Evolutionary conservation across 1,284 basidiomycete species (phyloP).

Genomic region (Heterobasidion parviporum): DNA sequence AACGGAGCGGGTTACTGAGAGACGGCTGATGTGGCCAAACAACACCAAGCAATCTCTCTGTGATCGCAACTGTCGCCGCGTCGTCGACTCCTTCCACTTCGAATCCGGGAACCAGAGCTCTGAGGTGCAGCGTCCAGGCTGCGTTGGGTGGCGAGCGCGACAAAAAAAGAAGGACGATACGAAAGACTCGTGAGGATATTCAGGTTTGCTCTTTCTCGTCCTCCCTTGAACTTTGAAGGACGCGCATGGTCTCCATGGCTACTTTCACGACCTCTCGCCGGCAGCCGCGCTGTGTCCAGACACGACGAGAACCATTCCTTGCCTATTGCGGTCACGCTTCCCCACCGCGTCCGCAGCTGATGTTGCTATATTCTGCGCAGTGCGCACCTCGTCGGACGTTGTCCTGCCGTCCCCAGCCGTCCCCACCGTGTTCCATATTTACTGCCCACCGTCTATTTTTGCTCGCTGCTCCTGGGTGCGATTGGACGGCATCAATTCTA

Average conservation of each 20-base stretch:
- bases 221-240: background rate
- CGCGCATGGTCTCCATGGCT: background rate
- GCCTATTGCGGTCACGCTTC: background rate
- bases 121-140: background rate
- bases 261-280: background rate
- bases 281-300: background rate
- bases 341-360: background rate
- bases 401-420: no score
- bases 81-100: background rate
- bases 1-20: slow-evolving; percentile 4
- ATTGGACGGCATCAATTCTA: no score
- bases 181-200: background rate
- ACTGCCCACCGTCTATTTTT: no score
- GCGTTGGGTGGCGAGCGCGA: background rate
- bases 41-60: background rate
- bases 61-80: background rate
- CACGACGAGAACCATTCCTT: background rate
- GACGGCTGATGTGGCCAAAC: background rate
- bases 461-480: no score
- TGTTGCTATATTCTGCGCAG: background rate
- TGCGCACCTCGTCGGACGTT: no score
- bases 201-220: background rate
- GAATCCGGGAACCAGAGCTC: background rate
- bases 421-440: no score
- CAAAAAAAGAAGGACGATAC: background rate